Base-by-base conservation (phyloP, 768 basidiomycete genomes). In the Kwoniella dejecticola region DNA sequence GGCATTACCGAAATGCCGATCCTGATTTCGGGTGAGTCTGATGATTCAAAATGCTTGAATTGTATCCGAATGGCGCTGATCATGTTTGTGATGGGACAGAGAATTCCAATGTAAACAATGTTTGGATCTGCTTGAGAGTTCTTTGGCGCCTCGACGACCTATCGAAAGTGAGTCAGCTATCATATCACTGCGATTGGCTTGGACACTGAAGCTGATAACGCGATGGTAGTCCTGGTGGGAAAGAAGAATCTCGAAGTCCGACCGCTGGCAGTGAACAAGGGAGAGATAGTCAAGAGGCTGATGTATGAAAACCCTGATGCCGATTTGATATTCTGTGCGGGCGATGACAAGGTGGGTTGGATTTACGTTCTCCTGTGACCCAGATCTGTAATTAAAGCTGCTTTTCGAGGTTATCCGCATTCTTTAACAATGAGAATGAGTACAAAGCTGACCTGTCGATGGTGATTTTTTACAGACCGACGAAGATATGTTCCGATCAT, bases 201-300 rank as follows among this genome's bases (percentile, higher is more conserved):
- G 29, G n/a, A n/a, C n/a, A n/a, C n/a, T 38, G 26, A 19, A 33
- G 24, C 27, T 26, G 17, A 29, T 12, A 30, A 23, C 2, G 48
- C 26, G 31, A 12, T n/a, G 48, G 23, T 67, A 89, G 92, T 96
- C 4, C 86, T 96, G 52, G 89, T 95, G 29, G 95, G 95, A 19
- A 99, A 99, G 84, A 97, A 97, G 86, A 97, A 97, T 78, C 83
- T 99, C 44, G 95, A 99, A 81, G 94, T 97, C 21, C 86, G 95
- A 62, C 95, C 93, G 3, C 83, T 94, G 30, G 92, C 93, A 1
- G 87, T 97, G 62, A 97, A 96, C 85, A 98, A 99, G 86, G 95
- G 95, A 53, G 95, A 98, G 82, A 97, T 98, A 72, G 94, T 97
- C 74, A 94, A 94, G 82, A 84, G 92, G 46, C 87, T 98, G 61